Conservation (phyloP, 1,139 yeast genomes). For the Candida sanyaensis region DNA sequence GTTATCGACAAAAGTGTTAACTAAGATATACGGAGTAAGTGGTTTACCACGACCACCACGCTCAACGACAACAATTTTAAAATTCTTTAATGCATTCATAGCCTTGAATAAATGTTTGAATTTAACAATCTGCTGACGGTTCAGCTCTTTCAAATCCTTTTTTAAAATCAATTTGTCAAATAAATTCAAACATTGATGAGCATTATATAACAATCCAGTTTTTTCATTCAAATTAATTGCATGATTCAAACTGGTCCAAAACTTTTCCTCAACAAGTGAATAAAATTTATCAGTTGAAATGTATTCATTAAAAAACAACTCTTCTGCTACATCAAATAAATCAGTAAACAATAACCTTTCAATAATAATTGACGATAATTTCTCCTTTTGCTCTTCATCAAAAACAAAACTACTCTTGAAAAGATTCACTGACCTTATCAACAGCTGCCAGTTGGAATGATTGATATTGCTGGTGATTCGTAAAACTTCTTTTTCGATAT, state of each 20-base stretch:
- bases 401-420: conserved; percentile 27
- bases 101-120: conserved; percentile 33
- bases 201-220: conserved; percentile 47
- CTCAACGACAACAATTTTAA: conserved; percentile 31
- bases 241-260: conserved; percentile 55
- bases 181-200: conserved; percentile 40
- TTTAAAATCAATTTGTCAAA: conserved; percentile 24
- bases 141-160: conserved; percentile 12
- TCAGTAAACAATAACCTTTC: conserved; percentile 41
- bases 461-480: conserved; percentile 34
- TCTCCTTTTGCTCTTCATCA: conserved; percentile 18
- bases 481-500: conserved; percentile 25
- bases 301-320: conserved; percentile 19
- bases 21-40: conserved; percentile 30
- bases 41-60: conserved; percentile 24
- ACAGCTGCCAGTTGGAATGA: conserved; percentile 32
- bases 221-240: conserved; percentile 53
- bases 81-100: conserved; percentile 31
- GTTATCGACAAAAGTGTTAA: conserved; percentile 24
- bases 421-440: conserved; percentile 23
- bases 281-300: conserved; percentile 19
- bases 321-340: conserved; percentile 32
- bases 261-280: conserved; percentile 33
- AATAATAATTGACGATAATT: conserved; percentile 34
- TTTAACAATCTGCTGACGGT: conserved; percentile 20